Percentiles rank a stretch among this genome's conserved stretches.
These are phyloP conservation scores for Nothophaeocryptopus gaeumannii DNA, from an alignment of 2,329 filamentous ascomycete genomes.

Conservation along the genomic window DNA sequence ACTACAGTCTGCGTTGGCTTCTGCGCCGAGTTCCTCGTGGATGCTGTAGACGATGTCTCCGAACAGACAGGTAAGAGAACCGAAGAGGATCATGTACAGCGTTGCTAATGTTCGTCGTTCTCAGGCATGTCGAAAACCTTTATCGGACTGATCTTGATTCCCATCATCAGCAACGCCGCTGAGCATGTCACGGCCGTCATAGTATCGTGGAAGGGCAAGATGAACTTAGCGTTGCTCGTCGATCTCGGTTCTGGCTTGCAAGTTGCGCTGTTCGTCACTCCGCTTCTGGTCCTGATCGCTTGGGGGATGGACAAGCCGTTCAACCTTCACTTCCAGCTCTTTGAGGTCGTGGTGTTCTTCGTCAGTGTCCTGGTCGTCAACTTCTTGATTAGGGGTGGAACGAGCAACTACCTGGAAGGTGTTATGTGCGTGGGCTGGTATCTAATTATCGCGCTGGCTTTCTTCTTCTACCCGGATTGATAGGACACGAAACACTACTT, in stretches of 20 bases:
- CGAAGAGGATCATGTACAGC: too few species aligned
- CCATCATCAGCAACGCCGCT: conserved; percentile 57
- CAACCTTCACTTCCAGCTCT: conserved; percentile 78
- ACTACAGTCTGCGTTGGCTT: conserved; percentile 49
- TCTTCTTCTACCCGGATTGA: conserved; percentile 54
- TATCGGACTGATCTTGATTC: conserved; percentile 54
- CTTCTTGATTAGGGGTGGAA: conserved; percentile 78
- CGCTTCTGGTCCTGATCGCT: conserved; percentile 55
- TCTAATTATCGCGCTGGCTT: conserved; percentile 58
- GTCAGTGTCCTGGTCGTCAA: conserved; percentile 82
- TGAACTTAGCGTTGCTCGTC: conserved; percentile 56
- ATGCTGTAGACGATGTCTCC: conserved; percentile 53
- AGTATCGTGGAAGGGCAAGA: conserved; percentile 56
- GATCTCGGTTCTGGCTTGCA: conserved; percentile 54
- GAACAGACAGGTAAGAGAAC: conserved; percentile 35
- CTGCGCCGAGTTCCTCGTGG: conserved; percentile 54
- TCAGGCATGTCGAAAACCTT: conserved; percentile 53
- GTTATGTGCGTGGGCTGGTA: conserved; percentile 57
- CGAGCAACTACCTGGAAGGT: conserved; percentile 83
- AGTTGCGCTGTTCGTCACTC: conserved; percentile 57
- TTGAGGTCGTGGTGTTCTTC: conserved; percentile 84
- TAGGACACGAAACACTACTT: too few species aligned
- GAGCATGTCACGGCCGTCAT: conserved; percentile 56
- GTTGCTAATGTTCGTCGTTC: too few species aligned
- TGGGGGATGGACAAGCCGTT: conserved; percentile 53